phyloP scores from a whole-genome alignment of 2,329 filamentous ascomycete genomes.

The Botrytis pseudocinerea region DNA sequence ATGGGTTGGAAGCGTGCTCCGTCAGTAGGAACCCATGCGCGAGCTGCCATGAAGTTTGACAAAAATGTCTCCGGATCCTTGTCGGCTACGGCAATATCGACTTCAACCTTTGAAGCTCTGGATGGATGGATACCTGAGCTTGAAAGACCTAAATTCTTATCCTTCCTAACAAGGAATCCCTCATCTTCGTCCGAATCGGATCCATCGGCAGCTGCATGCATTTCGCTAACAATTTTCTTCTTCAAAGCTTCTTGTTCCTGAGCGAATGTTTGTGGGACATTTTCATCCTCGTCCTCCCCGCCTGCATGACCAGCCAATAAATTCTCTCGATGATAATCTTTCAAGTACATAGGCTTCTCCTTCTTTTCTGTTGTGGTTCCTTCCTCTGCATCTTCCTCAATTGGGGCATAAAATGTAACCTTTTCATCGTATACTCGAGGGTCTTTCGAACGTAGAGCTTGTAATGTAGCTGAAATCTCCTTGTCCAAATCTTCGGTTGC shows the following conservation, averaged over 20 bases:
- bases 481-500: slow-evolving; percentile 82
- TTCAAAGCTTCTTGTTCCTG: slow-evolving; percentile 88
- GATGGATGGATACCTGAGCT: slow-evolving; percentile 58
- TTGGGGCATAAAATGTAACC: slow-evolving; percentile 72
- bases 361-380: slow-evolving; percentile 54
- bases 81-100: slow-evolving; percentile 74
- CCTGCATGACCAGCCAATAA: slow-evolving; percentile 70
- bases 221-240: slow-evolving; percentile 73
- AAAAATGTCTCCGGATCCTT: slow-evolving; percentile 89
- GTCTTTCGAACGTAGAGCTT: slow-evolving; percentile 87
- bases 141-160: slow-evolving; percentile 42
- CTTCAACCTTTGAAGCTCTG: slow-evolving; percentile 51
- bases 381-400: slow-evolving; percentile 52
- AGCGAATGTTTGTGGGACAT: slow-evolving; percentile 66
- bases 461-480: slow-evolving; percentile 82
- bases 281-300: slow-evolving; percentile 60
- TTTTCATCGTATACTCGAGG: slow-evolving; percentile 84
- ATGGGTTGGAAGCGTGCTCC: slow-evolving; percentile 73
- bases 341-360: slow-evolving; percentile 81
- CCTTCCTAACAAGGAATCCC: slow-evolving; percentile 75
- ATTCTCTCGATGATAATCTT: slow-evolving; percentile 90
- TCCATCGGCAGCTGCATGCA: slow-evolving; percentile 61
- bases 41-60: slow-evolving; percentile 91
- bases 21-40: slow-evolving; percentile 79
- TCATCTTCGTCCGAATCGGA: slow-evolving; percentile 53